Base-by-base conservation (phyloP, 768 basidiomycete genomes). In the Boletus coccyginus region DNA sequence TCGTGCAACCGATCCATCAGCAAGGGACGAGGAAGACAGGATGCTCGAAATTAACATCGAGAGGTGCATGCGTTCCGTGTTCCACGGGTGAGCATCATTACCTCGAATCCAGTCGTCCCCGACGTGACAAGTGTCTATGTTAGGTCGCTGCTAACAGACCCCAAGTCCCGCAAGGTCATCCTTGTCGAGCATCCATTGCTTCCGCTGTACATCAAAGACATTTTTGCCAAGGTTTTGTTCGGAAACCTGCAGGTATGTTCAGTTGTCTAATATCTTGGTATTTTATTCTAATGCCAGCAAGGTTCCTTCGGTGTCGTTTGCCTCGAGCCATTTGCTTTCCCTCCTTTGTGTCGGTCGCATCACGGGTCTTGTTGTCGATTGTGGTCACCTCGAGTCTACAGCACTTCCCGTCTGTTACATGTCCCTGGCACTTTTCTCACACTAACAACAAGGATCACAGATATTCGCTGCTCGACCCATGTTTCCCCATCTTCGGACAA, bases 281-380 rank as follows among this genome's bases (percentile, higher is more conserved):
- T 31, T 14, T 40, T 50, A 36, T 43, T 46, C 17, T 55, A 49
- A 46, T 44, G 31, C 24, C 12, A 7, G 39, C 27, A 67, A 97
- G 94, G 90, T 97, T 31, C 96, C 94, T 8, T 94, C 92, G 8
- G 81, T 99, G 60, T 96, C 94, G 3, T 99, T 98, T 72, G 89
- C 91, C 1, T 88, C 92, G 16, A 88, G 92, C 53, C 92, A 92
- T 63, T 74, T 98, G 0, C 81, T 98, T 17, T 83, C 94, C 5
- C 76, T 98, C 14, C 78, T 97, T 57, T 86, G 94, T 3, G 84
- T 86, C 8, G 97, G 97, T 12, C 79, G 92, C 56, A 89, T 94
- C 61, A 95, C 94, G 2, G 97, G 96, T 7, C 82, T 99, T 14
- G 96, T 98, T 1, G 75, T 98, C 3, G 97, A 99, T 67, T 88